Percentiles rank a stretch among this genome's conserved stretches.
Evolutionary conservation across 768 basidiomycete genomes (phyloP).

Genomic region (Lyophyllum decastes): DNA sequence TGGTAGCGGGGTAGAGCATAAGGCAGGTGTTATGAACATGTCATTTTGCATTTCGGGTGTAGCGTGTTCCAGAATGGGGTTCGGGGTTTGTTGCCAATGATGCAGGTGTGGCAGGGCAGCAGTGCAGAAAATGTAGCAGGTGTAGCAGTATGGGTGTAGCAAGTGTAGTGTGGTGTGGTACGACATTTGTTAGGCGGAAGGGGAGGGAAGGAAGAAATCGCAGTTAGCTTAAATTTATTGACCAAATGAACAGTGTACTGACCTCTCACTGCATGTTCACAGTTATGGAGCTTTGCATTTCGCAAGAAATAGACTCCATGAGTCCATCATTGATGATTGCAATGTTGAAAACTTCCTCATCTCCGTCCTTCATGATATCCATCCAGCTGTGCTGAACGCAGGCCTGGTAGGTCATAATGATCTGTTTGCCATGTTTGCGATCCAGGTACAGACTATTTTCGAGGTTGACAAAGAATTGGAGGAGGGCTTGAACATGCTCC

Average conservation of each 20-base stretch:
- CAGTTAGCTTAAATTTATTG: neutral
- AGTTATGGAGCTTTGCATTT: neutral
- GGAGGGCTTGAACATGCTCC: neutral
- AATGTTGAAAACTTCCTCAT: neutral
- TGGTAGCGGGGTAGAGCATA: no score
- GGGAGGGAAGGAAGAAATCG: neutral
- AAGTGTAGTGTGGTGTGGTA: neutral
- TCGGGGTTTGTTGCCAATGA: neutral
- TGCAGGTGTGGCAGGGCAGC: neutral
- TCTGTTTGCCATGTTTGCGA: slow-evolving; percentile 3
- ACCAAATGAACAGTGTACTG: neutral
- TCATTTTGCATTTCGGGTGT: no score
- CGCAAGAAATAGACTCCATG: neutral
- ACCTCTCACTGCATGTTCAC: neutral
- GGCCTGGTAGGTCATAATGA: slow-evolving; percentile 4
- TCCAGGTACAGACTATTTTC: neutral
- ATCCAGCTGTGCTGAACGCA: slow-evolving; percentile 4
- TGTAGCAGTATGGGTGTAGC: neutral
- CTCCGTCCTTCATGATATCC: slow-evolving; percentile 1
- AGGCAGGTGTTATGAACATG: neutral
- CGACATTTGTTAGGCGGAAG: no score
- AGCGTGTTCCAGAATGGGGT: neutral
- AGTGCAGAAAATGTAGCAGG: neutral
- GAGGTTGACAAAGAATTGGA: slow-evolving; percentile 1
- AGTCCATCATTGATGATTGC: neutral